Evolutionary conservation across 192 early-diverging fungal genomes (phyloP), one percentile per base, ranked within the genome.

Genomic region (Martensiomyces pterosporus): DNA sequence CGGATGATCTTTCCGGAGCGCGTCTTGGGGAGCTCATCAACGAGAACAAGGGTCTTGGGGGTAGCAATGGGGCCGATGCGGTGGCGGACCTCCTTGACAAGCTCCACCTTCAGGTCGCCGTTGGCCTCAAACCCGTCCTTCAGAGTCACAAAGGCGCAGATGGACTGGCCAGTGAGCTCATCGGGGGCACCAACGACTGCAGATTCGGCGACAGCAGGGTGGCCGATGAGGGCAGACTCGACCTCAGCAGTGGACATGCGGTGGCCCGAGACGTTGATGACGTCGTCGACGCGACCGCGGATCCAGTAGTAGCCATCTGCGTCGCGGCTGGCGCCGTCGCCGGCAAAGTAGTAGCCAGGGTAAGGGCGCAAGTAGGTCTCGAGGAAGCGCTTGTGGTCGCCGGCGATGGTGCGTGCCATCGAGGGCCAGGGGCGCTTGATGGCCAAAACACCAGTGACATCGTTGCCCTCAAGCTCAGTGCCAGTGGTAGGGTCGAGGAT

Each of bases 1-100:
- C 94, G 81, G 87, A 98, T 94, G 62, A 98, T 91, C 78, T 98
- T 98, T 42, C 94, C 94, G 25, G 84, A 87, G 21, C 93, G 82
- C 19, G 94, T 98, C 80, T 98, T 96, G 60, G 94, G 93, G 48
- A 97, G 76, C 67, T 93, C 93, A 17, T 76, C 76, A 4, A 90
- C 85, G 48, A 96, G 56, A 47, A 94, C 82, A 24, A 98, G 83
- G 32, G 78, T 72, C 69, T 91, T 92, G 19, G 94, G 93, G 6
- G 87, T 81, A 39, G 93, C 93, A 54, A 98, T 94, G 14, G 94
- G 87, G 2, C 92, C 94, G 74, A 98, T 96, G 49, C 84, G 84
- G 35, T 84, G 79, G 43, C 91, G 87, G 9, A 98, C 86, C 49
- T 91, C 87, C 19, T 79, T 50, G 22, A 80, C 71, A 32, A 98